A percentile compares a stretch with the other conserved stretches of the same genome.
These are phyloP conservation scores for Daldinia vernicosa DNA, from an alignment of 495 filamentous ascomycete species.

Conservation along the genomic window DNA sequence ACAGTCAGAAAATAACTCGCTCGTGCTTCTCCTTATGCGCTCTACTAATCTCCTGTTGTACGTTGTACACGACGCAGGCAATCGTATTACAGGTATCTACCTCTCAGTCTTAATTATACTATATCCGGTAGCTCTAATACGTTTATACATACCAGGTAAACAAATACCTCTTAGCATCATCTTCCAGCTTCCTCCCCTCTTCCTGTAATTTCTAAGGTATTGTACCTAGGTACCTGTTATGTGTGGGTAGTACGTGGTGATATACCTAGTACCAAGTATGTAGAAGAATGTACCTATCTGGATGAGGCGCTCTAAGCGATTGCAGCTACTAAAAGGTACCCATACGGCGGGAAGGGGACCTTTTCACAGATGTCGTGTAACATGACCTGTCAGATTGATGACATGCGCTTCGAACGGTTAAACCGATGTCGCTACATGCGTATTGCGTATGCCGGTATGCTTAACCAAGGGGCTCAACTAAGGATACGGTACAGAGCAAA, in stretches of 20 bases:
- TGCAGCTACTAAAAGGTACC: slow-evolving; percentile 29
- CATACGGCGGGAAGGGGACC: slow-evolving; percentile 39
- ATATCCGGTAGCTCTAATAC: neutral
- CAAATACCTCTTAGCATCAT: neutral
- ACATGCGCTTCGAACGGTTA: slow-evolving; percentile 43
- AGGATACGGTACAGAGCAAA: neutral
- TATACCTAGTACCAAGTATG: slow-evolving; percentile 10
- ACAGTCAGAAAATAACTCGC: slow-evolving; percentile 19
- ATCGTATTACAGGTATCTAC: neutral
- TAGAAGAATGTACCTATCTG: slow-evolving; percentile 1
- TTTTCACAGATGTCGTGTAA: slow-evolving; percentile 45
- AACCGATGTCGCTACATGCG: slow-evolving; percentile 32
- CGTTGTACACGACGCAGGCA: slow-evolving; percentile 23
- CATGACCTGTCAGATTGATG: slow-evolving; percentile 48
- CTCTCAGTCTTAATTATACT: neutral
- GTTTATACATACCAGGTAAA: neutral
- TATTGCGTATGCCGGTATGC: slow-evolving; percentile 18
- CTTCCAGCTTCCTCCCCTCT: neutral
- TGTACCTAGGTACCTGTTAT: neutral
- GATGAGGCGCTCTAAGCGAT: slow-evolving; percentile 33
- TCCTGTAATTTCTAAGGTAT: neutral
- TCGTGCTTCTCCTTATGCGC: slow-evolving; percentile 30
- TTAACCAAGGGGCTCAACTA: neutral
- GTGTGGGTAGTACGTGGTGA: neutral
- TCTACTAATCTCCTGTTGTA: slow-evolving; percentile 11